A percentile compares a stretch with the other conserved stretches of the same genome.
These are phyloP conservation scores for Amborella trichopoda DNA, from an alignment of 164 flowering plant species.

Conservation along the genomic window DNA sequence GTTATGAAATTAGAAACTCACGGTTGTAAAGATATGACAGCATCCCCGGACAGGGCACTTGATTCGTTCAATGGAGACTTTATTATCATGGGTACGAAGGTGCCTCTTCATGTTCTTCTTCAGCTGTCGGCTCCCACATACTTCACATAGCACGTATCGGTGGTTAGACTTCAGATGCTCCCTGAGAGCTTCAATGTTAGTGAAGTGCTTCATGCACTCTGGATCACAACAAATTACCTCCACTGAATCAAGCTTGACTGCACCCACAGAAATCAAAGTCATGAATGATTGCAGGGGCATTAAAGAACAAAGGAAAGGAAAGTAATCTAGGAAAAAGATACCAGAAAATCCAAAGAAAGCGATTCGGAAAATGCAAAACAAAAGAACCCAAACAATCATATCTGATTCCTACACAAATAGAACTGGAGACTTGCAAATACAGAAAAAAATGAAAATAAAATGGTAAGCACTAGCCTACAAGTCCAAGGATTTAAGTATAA, in stretches of 20 bases:
- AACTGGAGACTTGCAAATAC: no score
- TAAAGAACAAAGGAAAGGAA: no score
- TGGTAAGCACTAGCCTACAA: no score
- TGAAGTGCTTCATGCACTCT: conserved; percentile 57
- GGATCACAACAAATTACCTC: conserved; percentile 74
- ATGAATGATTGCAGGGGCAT: no score
- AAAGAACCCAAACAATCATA: neutral
- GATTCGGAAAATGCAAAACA: neutral
- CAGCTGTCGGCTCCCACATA: conserved; percentile 62
- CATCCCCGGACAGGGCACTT: conserved; percentile 50
- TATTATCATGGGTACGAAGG: conserved; percentile 30
- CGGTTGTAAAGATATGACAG: conserved; percentile 45
- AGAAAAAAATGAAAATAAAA: no score
- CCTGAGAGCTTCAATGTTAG: conserved; percentile 54
- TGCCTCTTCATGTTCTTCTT: conserved; percentile 70
- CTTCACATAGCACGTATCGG: conserved; percentile 44
- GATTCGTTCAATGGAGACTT: conserved; percentile 18
- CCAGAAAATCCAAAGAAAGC: neutral
- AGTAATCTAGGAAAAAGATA: no score
- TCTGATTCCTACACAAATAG: neutral
- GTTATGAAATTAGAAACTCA: conserved; percentile 18
- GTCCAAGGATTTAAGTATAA: no score
- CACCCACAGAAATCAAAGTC: neutral
- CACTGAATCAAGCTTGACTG: conserved; percentile 61
- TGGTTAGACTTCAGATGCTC: conserved; percentile 56